phyloP scores from a whole-genome alignment of 805 yeast species.

The Lipomyces chichibuensis region DNA sequence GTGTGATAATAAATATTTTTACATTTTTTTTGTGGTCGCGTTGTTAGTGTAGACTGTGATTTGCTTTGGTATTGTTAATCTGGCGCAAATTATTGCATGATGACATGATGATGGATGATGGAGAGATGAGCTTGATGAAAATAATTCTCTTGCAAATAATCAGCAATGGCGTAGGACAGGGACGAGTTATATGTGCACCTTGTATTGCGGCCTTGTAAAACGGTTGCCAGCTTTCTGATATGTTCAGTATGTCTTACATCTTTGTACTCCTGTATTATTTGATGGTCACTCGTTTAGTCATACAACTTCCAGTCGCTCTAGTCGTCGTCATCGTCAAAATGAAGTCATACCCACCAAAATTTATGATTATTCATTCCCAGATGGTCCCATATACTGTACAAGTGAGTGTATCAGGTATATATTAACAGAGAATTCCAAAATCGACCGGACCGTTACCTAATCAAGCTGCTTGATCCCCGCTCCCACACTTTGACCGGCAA shows the following conservation, averaged over 20 bases:
- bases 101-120: not conserved
- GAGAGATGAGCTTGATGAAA: not conserved
- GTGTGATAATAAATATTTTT: not conserved
- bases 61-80: slow-evolving; percentile 8
- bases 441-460: not conserved
- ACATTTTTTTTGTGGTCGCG: not conserved
- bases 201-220: no score
- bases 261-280: no score
- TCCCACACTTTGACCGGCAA: slow-evolving; percentile 30
- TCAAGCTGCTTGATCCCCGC: slow-evolving; percentile 24
- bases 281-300: no score
- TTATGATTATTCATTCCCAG: not conserved
- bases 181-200: no score
- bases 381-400: not conserved
- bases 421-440: not conserved
- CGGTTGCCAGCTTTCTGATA: no score
- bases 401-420: not conserved
- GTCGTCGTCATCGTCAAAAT: no score
- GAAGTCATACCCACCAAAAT: no score
- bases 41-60: not conserved
- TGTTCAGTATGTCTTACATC: no score
- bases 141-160: not conserved
- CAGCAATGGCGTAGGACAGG: no score
- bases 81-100: slow-evolving; percentile 2
- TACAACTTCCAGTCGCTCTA: no score